A percentile compares a stretch with the other conserved stretches of the same genome.
These are phyloP conservation scores for Spathaspora hagerdaliae DNA, from an alignment of 805 yeast species.

Conservation along the genomic window DNA sequence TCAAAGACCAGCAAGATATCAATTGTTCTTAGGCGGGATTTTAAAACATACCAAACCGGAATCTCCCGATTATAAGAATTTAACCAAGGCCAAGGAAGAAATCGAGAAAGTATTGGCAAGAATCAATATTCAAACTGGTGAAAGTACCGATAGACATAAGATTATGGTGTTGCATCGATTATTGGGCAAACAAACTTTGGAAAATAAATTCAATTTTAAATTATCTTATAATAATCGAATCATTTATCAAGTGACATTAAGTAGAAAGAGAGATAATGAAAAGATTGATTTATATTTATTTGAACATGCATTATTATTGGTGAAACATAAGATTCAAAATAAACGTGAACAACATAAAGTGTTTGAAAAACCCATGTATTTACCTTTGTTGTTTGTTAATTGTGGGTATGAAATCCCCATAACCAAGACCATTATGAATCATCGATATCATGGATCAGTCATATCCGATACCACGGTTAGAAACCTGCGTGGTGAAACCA, in stretches of 20 bases:
- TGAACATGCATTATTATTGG: conserved; percentile 84
- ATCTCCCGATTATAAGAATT: conserved; percentile 63
- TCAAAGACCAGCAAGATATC: conserved; percentile 93
- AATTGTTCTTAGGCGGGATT: conserved; percentile 75
- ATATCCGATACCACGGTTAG: conserved; percentile 31
- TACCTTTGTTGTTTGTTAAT: conserved; percentile 70
- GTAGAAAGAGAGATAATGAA: conserved; percentile 67
- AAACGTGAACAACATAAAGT: conserved; percentile 91
- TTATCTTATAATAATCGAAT: conserved; percentile 79
- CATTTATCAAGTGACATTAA: conserved; percentile 69
- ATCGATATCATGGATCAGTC: conserved; percentile 31
- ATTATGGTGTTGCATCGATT: conserved; percentile 64
- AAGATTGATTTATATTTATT: conserved; percentile 82
- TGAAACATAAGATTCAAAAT: conserved; percentile 79
- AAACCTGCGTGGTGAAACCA: conserved; percentile 22
- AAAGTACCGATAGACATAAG: conserved; percentile 87
- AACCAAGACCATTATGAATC: conserved; percentile 39
- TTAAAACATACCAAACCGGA: conserved; percentile 78
- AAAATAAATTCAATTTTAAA: conserved; percentile 83
- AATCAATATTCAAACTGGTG: conserved; percentile 87
- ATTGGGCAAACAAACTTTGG: conserved; percentile 68
- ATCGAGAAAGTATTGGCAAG: conserved; percentile 71
- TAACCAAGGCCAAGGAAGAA: conserved; percentile 70
- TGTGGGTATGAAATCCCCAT: conserved; percentile 78
- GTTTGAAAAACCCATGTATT: conserved; percentile 81